Conservation (phyloP, 179 eudicot species). For the Corrigiola litoralis region DNA sequence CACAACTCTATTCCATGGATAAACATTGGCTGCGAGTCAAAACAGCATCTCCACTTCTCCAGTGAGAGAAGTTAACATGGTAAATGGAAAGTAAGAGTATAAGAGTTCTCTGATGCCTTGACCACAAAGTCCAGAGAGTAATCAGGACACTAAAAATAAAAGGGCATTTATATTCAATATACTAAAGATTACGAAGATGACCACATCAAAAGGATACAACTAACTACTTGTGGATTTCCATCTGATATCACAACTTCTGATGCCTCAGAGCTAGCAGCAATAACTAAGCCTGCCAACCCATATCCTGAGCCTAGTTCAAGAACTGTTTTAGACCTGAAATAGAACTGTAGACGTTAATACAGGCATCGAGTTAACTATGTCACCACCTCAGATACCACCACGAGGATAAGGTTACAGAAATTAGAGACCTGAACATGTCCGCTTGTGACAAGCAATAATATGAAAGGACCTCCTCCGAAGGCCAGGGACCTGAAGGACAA, state of each 20-base stretch:
- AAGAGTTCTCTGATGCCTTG: neutral
- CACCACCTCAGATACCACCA: neutral
- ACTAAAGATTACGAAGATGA: neutral
- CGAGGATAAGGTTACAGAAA: neutral
- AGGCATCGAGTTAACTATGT: no score
- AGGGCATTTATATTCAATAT: neutral
- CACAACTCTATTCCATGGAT: neutral
- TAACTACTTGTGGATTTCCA: conserved; percentile 94
- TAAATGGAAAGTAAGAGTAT: no score
- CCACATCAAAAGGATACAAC: conserved; percentile 72
- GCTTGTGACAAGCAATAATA: conserved; percentile 68
- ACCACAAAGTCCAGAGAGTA: neutral
- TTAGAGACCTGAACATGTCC: conserved; percentile 61
- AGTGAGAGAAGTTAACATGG: no score
- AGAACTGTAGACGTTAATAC: no score
- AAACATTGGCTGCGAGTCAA: neutral
- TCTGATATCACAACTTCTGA: conserved; percentile 80
- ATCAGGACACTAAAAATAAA: no score
- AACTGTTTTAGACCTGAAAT: conserved; percentile 61
- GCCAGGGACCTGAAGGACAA: conserved; percentile 76
- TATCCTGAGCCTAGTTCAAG: conserved; percentile 93
- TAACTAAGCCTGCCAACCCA: conserved; percentile 82
- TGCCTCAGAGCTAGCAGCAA: conserved; percentile 69
- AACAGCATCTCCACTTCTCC: neutral
- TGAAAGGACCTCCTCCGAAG: conserved; percentile 91